A percentile compares a stretch with the other conserved stretches of the same genome.
Conservation (phyloP, 345 rosid genomes). For the Populus deltoides region DNA sequence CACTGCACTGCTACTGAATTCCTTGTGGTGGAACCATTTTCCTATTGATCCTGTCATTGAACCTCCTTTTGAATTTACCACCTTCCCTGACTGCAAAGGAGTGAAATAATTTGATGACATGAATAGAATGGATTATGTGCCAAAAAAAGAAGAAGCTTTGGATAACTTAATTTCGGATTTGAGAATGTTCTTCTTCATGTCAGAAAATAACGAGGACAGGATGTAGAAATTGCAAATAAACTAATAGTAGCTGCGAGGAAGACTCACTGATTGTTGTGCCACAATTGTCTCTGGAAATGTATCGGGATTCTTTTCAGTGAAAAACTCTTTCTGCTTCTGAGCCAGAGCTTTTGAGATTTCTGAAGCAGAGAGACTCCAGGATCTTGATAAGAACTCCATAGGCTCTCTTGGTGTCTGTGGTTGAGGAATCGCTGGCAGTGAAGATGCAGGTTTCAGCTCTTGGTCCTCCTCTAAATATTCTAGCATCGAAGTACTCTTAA, state of each 20-base stretch:
- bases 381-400: slow-evolving; percentile 90
- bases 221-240: background rate
- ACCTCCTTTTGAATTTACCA: slow-evolving; percentile 42
- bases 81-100: slow-evolving; percentile 47
- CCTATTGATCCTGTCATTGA: slow-evolving; percentile 60
- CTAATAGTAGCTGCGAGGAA: background rate
- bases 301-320: slow-evolving; percentile 25
- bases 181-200: background rate
- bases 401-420: slow-evolving; percentile 89
- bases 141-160: background rate
- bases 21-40: slow-evolving; percentile 83
- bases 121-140: background rate
- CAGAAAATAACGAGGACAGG: background rate
- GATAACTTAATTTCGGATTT: background rate
- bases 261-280: slow-evolving; percentile 45
- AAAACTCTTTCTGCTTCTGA: slow-evolving; percentile 57
- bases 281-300: slow-evolving; percentile 37
- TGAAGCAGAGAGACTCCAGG: slow-evolving; percentile 88
- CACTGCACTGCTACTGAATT: slow-evolving; percentile 35
- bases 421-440: slow-evolving; percentile 55
- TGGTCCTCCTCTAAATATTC: slow-evolving; percentile 57
- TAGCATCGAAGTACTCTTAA: slow-evolving; percentile 42
- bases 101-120: background rate
- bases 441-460: slow-evolving; percentile 32
- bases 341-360: slow-evolving; percentile 90